Conservation (phyloP, 768 basidiomycete genomes). For the Sarcomyxa edulis region DNA sequence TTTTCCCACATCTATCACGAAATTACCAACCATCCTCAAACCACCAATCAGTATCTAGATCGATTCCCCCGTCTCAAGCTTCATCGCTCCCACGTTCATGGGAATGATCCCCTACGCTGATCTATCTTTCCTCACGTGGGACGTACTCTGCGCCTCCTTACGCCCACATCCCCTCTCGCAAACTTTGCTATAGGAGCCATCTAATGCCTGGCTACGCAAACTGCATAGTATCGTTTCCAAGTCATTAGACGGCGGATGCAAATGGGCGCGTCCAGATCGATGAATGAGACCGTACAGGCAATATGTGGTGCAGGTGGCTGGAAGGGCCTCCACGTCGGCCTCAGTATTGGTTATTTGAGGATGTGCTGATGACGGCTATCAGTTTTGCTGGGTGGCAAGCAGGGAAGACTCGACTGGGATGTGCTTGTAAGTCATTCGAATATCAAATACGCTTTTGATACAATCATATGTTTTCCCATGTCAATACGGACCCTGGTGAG, state of each 20-base stretch:
- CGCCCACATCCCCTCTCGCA: slow-evolving; percentile 38
- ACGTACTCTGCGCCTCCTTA: slow-evolving; percentile 58
- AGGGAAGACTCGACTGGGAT: slow-evolving; percentile 53
- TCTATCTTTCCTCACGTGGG: slow-evolving; percentile 91
- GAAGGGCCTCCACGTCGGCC: slow-evolving; percentile 86
- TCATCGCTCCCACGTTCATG: slow-evolving; percentile 85
- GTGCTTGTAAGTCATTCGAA: no score
- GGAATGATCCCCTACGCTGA: slow-evolving; percentile 97
- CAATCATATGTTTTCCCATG: no score
- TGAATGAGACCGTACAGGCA: slow-evolving; percentile 68
- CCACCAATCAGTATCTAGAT: slow-evolving; percentile 36
- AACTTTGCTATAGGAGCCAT: slow-evolving; percentile 82
- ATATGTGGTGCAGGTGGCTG: slow-evolving; percentile 67
- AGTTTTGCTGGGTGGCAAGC: slow-evolving; percentile 89
- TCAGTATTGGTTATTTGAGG: slow-evolving; percentile 90
- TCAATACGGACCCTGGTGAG: no score
- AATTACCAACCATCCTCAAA: slow-evolving; percentile 21
- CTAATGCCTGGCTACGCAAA: slow-evolving; percentile 82
- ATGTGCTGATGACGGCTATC: slow-evolving; percentile 94
- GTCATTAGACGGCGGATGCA: slow-evolving; percentile 91
- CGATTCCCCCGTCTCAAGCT: slow-evolving; percentile 82
- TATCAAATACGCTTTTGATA: no score
- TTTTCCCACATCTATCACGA: slow-evolving; percentile 31
- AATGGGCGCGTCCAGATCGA: slow-evolving; percentile 74
- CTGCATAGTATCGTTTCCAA: slow-evolving; percentile 91